phyloP scores from a whole-genome alignment of 2,329 filamentous ascomycete species.

The Aspergillus floridensis region DNA sequence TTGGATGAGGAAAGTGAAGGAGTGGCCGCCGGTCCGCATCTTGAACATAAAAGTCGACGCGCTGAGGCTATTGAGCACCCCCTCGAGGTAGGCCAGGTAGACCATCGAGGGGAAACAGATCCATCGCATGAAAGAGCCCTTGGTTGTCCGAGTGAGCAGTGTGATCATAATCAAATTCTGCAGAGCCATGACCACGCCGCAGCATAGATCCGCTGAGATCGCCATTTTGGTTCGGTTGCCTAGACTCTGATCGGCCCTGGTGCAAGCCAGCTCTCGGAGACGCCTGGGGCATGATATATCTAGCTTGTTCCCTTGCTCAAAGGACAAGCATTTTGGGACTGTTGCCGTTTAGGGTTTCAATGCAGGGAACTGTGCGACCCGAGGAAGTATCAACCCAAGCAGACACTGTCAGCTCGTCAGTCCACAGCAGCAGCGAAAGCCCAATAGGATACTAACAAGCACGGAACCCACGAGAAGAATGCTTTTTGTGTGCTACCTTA shows the following conservation, averaged over 20 bases:
- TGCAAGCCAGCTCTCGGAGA: background rate
- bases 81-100: background rate
- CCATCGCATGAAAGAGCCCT: background rate
- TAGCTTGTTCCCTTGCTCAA: background rate
- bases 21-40: background rate
- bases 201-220: background rate
- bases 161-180: background rate
- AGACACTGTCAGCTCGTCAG: background rate
- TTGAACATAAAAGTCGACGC: background rate
- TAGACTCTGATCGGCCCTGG: background rate
- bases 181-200: background rate
- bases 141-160: background rate
- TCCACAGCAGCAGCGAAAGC: background rate
- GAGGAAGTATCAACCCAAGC: background rate
- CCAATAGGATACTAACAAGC: background rate
- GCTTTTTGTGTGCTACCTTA: background rate
- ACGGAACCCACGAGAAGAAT: background rate
- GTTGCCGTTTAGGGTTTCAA: background rate
- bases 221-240: background rate
- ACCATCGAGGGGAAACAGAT: background rate
- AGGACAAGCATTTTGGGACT: background rate
- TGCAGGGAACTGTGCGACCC: background rate
- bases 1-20: conserved; percentile 1
- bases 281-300: background rate
- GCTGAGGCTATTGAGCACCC: background rate